Conservation (phyloP, 352 stramenopile species). For the Globisporangium sylvaticum region DNA sequence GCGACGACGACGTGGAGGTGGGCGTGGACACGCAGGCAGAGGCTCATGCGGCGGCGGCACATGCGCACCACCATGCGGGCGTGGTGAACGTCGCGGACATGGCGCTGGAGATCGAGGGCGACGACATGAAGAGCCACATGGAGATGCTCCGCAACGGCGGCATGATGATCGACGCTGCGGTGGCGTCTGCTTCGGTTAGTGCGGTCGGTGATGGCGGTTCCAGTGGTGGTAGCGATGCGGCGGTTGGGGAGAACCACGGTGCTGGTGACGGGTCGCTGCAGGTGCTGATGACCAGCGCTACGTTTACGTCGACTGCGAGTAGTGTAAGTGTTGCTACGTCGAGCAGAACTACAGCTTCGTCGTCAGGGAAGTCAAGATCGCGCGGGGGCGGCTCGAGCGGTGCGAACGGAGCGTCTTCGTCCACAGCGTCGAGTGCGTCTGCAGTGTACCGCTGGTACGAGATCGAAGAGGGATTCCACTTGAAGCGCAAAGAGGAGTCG, state of each 20-base stretch:
- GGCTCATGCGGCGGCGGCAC: background rate
- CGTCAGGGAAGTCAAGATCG: background rate
- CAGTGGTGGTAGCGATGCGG: background rate
- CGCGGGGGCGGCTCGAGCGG: background rate
- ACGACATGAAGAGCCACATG: conserved; percentile 18
- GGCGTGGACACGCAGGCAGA: background rate
- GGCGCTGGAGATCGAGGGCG: conserved; percentile 15
- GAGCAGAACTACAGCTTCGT: background rate
- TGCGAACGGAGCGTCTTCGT: background rate
- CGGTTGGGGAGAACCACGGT: background rate
- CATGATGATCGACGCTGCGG: conserved; percentile 9
- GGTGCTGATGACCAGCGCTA: background rate
- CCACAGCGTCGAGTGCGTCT: conserved; percentile 27
- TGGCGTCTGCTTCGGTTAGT: background rate
- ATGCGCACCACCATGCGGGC: background rate
- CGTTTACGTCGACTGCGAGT: background rate
- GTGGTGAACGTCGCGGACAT: conserved; percentile 11
- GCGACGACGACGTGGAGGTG: conserved; percentile 1
- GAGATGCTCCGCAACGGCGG: conserved; percentile 13
- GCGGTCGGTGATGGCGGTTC: background rate
- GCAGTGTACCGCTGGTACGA: conserved; percentile 82
- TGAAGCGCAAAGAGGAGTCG: conserved; percentile 72
- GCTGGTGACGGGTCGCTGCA: background rate
- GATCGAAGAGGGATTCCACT: conserved; percentile 48
- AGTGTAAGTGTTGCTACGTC: background rate